A percentile compares a stretch with the other conserved stretches of the same genome.
Conservation (phyloP, 805 yeast species). For the Lipomyces orientalis region DNA sequence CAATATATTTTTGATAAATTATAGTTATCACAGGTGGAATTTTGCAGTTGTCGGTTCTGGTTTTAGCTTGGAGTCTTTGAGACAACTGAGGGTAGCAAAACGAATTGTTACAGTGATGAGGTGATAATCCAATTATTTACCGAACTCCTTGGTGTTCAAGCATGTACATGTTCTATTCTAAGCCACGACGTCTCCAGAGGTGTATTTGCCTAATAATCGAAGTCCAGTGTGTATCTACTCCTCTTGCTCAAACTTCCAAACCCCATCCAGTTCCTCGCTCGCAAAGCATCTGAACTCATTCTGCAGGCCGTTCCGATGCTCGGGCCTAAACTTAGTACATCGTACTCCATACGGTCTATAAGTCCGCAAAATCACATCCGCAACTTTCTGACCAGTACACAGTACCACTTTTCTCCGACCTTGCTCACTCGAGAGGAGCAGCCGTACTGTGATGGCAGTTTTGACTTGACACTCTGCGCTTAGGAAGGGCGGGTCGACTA, state of each 20-base stretch:
- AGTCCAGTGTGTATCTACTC: neutral
- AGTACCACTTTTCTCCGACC: constrained; percentile 58
- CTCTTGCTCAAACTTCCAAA: constrained; percentile 61
- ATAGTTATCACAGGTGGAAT: too few relatives aligned
- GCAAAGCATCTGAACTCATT: constrained; percentile 91
- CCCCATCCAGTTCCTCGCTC: constrained; percentile 62
- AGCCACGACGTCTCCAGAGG: neutral
- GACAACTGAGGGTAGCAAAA: too few relatives aligned
- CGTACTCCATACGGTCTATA: constrained; percentile 65
- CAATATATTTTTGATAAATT: constrained; percentile 50
- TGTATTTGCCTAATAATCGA: neutral
- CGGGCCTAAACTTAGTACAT: constrained; percentile 70
- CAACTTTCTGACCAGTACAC: constrained; percentile 91
- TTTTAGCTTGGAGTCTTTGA: too few relatives aligned
- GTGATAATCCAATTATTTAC: too few relatives aligned
- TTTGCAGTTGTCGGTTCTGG: too few relatives aligned
- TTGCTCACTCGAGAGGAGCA: constrained; percentile 52
- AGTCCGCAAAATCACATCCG: constrained; percentile 58
- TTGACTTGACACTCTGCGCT: constrained; percentile 82
- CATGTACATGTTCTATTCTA: neutral
- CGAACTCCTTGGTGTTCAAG: neutral
- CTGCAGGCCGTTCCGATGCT: constrained; percentile 82
- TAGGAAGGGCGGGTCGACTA: constrained; percentile 89
- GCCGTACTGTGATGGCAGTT: constrained; percentile 65
- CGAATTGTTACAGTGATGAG: too few relatives aligned